phyloP scores from a whole-genome alignment of 2,329 filamentous ascomycete species.

The Colletotrichum theobromicola region DNA sequence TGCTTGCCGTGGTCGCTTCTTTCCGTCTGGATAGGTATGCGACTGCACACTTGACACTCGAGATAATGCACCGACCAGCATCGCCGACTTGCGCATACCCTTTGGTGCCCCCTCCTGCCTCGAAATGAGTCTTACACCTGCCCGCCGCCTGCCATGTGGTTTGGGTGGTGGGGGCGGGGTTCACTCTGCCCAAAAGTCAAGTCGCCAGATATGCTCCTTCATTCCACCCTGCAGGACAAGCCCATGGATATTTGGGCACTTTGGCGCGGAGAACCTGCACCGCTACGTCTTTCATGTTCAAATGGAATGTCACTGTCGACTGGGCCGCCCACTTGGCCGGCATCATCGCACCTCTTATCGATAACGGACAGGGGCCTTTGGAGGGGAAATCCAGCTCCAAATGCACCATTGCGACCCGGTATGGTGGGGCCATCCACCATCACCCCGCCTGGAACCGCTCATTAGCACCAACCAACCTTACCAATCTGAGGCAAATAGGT shows the following conservation, averaged over 20 bases:
- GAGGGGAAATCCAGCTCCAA: conserved; percentile 12
- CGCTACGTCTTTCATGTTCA: not conserved
- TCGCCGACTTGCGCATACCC: not conserved
- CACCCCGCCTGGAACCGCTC: conserved; percentile 4
- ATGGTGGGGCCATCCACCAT: conserved; percentile 6
- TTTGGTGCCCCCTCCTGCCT: not conserved
- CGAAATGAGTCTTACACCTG: not conserved
- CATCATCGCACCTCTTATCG: conserved; percentile 19
- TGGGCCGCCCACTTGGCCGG: conserved; percentile 3
- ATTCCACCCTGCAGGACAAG: not conserved
- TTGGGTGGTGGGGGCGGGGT: not conserved
- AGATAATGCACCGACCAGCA: not conserved
- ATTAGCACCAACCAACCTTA: not conserved
- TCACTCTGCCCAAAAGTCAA: not conserved
- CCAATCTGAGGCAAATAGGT: not conserved
- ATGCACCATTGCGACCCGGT: not conserved
- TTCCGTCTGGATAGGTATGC: not conserved
- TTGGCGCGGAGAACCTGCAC: not conserved
- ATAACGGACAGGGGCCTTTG: conserved; percentile 2
- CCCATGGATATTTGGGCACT: not conserved
- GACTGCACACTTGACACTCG: not conserved
- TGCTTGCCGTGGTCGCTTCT: not conserved
- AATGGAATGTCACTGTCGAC: conserved; percentile 18
- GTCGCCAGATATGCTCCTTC: not conserved
- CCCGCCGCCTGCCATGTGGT: not conserved